Conservation (phyloP, 1,139 yeast species). For the Eremothecium gossypii region DNA sequence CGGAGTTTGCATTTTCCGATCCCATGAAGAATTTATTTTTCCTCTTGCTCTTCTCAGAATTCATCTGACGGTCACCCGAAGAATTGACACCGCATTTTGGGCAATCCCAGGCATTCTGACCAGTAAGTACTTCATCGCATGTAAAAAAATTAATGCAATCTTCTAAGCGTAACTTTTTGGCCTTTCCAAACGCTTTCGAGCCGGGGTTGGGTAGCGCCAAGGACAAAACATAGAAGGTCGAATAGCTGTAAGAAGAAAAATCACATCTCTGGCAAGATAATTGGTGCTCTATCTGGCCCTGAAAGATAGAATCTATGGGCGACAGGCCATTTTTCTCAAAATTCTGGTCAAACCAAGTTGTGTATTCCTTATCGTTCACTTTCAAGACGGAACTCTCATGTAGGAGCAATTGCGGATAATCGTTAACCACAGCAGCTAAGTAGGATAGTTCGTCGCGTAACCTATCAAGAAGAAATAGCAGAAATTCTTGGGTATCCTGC, state of each 20-base stretch:
- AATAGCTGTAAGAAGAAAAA: constrained; percentile 45
- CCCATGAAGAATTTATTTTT: constrained; percentile 6
- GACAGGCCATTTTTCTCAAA: constrained; percentile 52
- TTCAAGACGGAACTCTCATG: constrained; percentile 31
- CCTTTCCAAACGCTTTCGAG: constrained; percentile 22
- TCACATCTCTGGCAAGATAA: constrained; percentile 59
- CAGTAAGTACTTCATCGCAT: constrained; percentile 56
- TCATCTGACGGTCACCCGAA: constrained; percentile 3
- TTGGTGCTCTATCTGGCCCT: constrained; percentile 60
- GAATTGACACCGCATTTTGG: constrained; percentile 47
- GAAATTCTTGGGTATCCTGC: constrained; percentile 71
- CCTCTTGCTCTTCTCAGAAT: constrained; percentile 21
- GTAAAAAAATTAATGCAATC: constrained; percentile 62
- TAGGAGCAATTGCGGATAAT: constrained; percentile 31
- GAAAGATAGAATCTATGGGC: constrained; percentile 54
- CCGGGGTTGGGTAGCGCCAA: constrained; percentile 50
- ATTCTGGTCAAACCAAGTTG: constrained; percentile 48
- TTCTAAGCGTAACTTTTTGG: constrained; percentile 37
- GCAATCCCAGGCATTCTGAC: constrained; percentile 75
- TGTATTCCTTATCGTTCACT: constrained; percentile 40
- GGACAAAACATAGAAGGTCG: constrained; percentile 55
- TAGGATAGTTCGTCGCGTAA: constrained; percentile 58
- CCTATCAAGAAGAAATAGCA: constrained; percentile 55
- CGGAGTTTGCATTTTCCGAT: neutral
- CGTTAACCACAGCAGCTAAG: constrained; percentile 32